Evolutionary conservation across 768 basidiomycete species (phyloP), one percentile per base, ranked within the genome.

Genomic region (Tylopilus balloui): DNA sequence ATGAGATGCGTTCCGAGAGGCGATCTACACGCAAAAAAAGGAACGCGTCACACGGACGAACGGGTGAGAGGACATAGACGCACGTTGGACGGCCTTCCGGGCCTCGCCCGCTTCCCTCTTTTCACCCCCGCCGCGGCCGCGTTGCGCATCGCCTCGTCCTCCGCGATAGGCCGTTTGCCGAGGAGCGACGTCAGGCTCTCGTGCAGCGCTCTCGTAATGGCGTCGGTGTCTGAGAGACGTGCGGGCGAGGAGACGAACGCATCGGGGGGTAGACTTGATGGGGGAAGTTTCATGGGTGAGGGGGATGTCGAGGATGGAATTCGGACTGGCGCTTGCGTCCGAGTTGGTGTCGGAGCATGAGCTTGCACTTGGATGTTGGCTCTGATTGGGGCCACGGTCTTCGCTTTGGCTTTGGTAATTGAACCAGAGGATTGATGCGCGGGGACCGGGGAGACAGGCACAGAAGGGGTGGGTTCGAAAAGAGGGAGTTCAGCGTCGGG

Each of bases 141-240:
- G 1, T 51, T 51, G 15, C 62, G 66, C 41, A 38, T 49, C 23
- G 21, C 40, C 11, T 51, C 54, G 29, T 39, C 72, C 11, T 74
- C 75, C 3, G 70, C 68, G 0, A 74, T 67, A 10, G 73, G 72
- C 9, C 86, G 75, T 63, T 91, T 90, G 9, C 86, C 87, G 14
- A 90, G 69, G 47, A 88, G 64, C 19, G 78, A 77, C 6, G 80
- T 79, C 42, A 89, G 78, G 51, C 79, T 84, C 54, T 87, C 83
- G 53, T 86, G 78, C 19, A 88, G 69, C 15, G 78, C 83, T 56
- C 72, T 77, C n/a, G 81, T 71, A 21, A 73, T 73, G 42, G 76
- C 72, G 41, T 71, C 68, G 40, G 74, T 71, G 25, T 79, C 71
- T 45, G 56, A 59, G 21, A 73, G 66, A 35, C 71, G 76, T 0